A percentile compares a stretch with the other conserved stretches of the same genome.
Conservation (phyloP, 768 basidiomycete species). For the Lactifluus hygrophoroides region DNA sequence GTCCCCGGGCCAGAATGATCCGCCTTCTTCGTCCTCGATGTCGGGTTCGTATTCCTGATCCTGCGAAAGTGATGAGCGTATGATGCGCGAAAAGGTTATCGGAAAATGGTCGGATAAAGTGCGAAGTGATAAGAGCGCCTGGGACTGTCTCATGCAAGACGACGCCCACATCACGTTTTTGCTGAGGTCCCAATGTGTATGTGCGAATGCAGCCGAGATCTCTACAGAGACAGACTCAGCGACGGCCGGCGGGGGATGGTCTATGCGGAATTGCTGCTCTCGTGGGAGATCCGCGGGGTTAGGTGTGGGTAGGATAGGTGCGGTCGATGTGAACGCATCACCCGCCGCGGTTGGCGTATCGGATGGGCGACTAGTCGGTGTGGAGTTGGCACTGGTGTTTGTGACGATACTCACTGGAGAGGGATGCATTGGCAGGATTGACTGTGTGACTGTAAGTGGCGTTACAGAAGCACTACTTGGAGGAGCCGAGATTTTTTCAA, state of each 20-base stretch:
- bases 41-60: slow-evolving; percentile 74
- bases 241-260: slow-evolving; percentile 21
- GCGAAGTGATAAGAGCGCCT: slow-evolving; percentile 53
- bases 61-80: slow-evolving; percentile 50
- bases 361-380: slow-evolving; percentile 54
- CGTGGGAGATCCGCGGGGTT: slow-evolving; percentile 23
- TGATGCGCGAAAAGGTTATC: slow-evolving; percentile 64
- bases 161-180: slow-evolving; percentile 35
- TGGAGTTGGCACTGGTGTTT: slow-evolving; percentile 67
- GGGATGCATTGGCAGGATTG: slow-evolving; percentile 67
- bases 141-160: slow-evolving; percentile 23
- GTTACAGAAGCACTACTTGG: slow-evolving; percentile 15
- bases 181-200: slow-evolving; percentile 30
- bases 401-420: slow-evolving; percentile 65
- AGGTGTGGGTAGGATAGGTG: slow-evolving; percentile 22
- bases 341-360: slow-evolving; percentile 43
- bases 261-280: slow-evolving; percentile 18
- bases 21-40: slow-evolving; percentile 79
- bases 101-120: slow-evolving; percentile 66
- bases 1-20: slow-evolving; percentile 78
- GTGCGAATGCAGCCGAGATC: slow-evolving; percentile 20
- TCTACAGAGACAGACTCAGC: slow-evolving; percentile 21
- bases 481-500: slow-evolving; percentile 19
- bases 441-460: slow-evolving; percentile 14
- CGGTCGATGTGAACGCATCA: slow-evolving; percentile 18